Conservation (phyloP, 192 early-diverging fungal genomes). For the Ambispora gerdemannii region DNA sequence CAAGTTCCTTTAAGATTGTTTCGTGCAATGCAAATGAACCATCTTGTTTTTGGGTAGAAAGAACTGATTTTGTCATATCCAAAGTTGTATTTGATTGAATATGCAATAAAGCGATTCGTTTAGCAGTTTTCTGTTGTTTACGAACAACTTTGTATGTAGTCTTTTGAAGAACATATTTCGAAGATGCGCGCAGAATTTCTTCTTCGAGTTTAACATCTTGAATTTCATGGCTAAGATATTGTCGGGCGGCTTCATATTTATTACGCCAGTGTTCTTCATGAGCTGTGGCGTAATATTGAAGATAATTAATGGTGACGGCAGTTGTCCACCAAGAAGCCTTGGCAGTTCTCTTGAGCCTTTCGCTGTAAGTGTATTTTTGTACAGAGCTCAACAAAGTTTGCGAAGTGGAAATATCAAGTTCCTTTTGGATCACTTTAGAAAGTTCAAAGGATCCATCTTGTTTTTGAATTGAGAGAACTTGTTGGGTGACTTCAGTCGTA, state of each 20-base stretch:
- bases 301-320: neutral
- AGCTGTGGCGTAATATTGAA: neutral
- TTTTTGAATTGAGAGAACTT: neutral
- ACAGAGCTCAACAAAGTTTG: neutral
- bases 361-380: neutral
- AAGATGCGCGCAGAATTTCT: neutral
- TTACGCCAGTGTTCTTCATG: neutral
- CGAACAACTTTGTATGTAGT: neutral
- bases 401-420: neutral
- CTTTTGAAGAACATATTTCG: conserved; percentile 10
- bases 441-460: neutral
- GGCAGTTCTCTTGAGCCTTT: neutral
- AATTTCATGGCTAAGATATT: neutral
- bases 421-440: neutral
- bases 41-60: neutral
- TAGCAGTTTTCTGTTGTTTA: neutral
- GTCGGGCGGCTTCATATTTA: neutral
- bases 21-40: neutral
- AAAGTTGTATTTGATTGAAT: neutral
- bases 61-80: neutral
- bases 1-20: neutral
- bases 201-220: neutral
- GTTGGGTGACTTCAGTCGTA: neutral
- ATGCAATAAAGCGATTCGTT: neutral
- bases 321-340: neutral